These are phyloP conservation scores for Dentipellis sp. DNA, from an alignment of 768 basidiomycete genomes.

Conservation along the genomic window DNA sequence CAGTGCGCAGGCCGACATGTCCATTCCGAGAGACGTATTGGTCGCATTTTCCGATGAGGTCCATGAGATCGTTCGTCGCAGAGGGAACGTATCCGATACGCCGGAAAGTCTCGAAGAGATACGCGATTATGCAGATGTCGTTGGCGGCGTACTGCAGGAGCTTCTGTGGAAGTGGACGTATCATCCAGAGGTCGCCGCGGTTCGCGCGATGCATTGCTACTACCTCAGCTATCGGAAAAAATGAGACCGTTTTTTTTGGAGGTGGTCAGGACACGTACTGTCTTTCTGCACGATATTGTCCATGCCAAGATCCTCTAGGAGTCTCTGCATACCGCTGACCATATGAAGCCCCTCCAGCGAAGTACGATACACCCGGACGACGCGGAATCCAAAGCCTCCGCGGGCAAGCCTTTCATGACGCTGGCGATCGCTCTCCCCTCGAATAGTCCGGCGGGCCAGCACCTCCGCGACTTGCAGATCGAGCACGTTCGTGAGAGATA, in stretches of 20 bases:
- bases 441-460: constrained; percentile 17
- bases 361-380: constrained; percentile 17
- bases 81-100: constrained; percentile 11
- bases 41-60: constrained; percentile 10
- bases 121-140: constrained; percentile 30
- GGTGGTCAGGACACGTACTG: constrained; percentile 19
- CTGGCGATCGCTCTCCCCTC: constrained; percentile 20
- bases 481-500: constrained; percentile 23
- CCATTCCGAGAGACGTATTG: constrained; percentile 15
- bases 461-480: constrained; percentile 34
- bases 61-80: neutral
- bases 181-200: constrained; percentile 24
- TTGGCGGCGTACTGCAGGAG: constrained; percentile 33
- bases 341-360: constrained; percentile 24
- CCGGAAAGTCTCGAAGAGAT: constrained; percentile 26
- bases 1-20: constrained; percentile 5
- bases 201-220: constrained; percentile 27
- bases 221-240: constrained; percentile 21
- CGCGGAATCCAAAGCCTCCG: constrained; percentile 16
- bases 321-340: constrained; percentile 28
- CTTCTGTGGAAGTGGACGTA: constrained; percentile 25
- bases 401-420: constrained; percentile 20
- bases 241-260: neutral
- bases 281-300: constrained; percentile 21
- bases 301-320: constrained; percentile 20